These are phyloP conservation scores for Ambrosiella beaveri DNA, from an alignment of 2,329 filamentous ascomycete species.

Conservation along the genomic window DNA sequence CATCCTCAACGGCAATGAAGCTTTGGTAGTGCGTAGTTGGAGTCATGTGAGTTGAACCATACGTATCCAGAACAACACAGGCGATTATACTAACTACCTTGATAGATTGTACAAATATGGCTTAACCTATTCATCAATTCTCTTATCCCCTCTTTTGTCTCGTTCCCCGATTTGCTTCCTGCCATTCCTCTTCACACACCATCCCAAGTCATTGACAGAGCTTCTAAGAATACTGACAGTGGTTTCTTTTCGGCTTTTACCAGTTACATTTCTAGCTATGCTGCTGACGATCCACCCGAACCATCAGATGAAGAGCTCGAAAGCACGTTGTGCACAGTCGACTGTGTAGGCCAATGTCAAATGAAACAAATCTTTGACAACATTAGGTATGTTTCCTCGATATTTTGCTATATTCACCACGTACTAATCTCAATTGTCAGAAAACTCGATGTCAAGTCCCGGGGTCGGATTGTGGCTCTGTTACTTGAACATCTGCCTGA, in stretches of 20 bases:
- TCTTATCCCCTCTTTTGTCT: constrained; percentile 66
- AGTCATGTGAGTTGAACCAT: constrained; percentile 43
- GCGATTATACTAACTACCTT: constrained; percentile 22
- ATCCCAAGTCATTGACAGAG: constrained; percentile 82
- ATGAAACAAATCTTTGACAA: constrained; percentile 71
- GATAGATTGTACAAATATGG: constrained; percentile 73
- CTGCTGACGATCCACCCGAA: constrained; percentile 91
- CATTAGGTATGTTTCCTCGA: constrained; percentile 38
- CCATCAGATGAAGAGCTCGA: constrained; percentile 94
- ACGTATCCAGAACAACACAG: background rate
- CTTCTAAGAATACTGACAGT: constrained; percentile 56
- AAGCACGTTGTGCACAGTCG: constrained; percentile 83
- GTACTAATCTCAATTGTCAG: constrained; percentile 21
- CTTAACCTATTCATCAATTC: constrained; percentile 94
- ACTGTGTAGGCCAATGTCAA: constrained; percentile 81
- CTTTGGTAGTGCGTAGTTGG: constrained; percentile 60
- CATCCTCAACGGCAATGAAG: constrained; percentile 72
- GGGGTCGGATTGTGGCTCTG: constrained; percentile 40
- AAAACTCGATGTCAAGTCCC: constrained; percentile 39
- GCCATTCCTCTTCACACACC: constrained; percentile 80
- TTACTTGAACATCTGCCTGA: constrained; percentile 77
- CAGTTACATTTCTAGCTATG: constrained; percentile 96
- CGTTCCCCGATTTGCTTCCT: constrained; percentile 37
- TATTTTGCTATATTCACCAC: background rate
- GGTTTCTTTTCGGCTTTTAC: constrained; percentile 89